Percentiles rank a stretch among this genome's conserved stretches.
phyloP scores from a whole-genome alignment of 257 asterid genomes.

The Penstemon eatonii region DNA sequence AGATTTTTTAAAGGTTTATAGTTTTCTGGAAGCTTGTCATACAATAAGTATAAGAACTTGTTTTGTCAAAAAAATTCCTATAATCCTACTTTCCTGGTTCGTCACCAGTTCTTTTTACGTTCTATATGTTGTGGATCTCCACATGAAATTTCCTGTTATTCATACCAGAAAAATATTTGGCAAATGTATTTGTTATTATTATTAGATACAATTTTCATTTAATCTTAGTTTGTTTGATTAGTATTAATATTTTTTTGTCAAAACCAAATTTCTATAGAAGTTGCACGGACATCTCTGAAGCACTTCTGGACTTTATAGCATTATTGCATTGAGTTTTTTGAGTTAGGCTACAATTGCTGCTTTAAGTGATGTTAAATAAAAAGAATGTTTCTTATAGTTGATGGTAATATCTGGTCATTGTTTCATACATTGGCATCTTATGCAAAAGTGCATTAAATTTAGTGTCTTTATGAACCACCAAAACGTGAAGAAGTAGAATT shows the following conservation, averaged over 20 bases:
- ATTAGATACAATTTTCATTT: too few species aligned
- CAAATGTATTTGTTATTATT: not conserved
- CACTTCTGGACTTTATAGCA: too few species aligned
- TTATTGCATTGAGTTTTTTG: not conserved
- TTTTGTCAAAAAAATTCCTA: not conserved
- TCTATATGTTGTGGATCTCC: not conserved
- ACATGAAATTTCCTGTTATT: not conserved
- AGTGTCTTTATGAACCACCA: constrained; percentile 5
- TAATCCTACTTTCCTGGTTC: not conserved
- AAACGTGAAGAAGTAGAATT: constrained; percentile 9
- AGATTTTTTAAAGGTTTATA: not conserved
- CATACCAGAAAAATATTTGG: not conserved
- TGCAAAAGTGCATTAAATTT: not conserved
- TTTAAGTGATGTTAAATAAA: not conserved
- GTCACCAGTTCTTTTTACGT: too few species aligned
- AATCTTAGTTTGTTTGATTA: too few species aligned
- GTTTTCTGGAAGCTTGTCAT: not conserved
- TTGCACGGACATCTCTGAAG: too few species aligned
- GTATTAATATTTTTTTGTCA: too few species aligned
- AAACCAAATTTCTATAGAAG: too few species aligned
- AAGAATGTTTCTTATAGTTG: not conserved
- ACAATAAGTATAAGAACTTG: not conserved
- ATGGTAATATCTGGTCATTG: not conserved
- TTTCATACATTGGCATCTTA: constrained; percentile 2
- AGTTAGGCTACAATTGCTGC: constrained; percentile 14